Evolutionary conservation across 208 protist species (phyloP), one percentile per base, ranked within the genome.

Genomic region (Novymonas esmeraldas): DNA sequence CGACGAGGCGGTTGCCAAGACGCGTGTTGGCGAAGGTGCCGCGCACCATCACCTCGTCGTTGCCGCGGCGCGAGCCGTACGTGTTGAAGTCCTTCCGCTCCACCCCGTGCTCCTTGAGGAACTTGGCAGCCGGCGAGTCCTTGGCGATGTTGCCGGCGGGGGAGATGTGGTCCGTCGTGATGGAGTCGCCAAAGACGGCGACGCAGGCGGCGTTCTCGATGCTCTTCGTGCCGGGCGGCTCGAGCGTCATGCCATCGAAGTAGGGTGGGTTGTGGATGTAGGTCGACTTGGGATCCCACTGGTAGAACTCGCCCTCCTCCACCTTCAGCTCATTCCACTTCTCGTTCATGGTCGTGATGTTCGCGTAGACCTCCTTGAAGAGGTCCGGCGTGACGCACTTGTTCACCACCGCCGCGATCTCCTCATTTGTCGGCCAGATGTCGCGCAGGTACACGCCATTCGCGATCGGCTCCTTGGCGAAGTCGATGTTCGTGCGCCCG

Each of bases 91-190:
- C 95, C 49, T 84, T 92, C 31, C 87, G 87, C 54, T 89, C 85
- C 24, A 99, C 93, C 24, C 94, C 89, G 36, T 64, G 66, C 38
- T 76, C 67, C 61, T 70, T 69, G 1, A 98, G 72, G 73, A 88
- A 98, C 73, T 94, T 86, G 11, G 94, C 95, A 41, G 97, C 97
- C 24, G 95, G 83, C 34, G 94, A 98, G 73, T 95, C 95, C 60
- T 92, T 90, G 49, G 94, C 95, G 70, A 99, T 98, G 76, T 92
- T 98, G 62, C 97, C 97, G 13, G 95, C 94, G 3, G 96, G 96
- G 46, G 94, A 98, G 77, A 99, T 99, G 78, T 98, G 95, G 71
- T 99, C 98, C 10, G 97, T 98, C 41, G 97, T 98, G 72, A 98
- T 98, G 65, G 80, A 94, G 82, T 99, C 97, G 29, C 98, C 98